These are phyloP conservation scores for Mucor mucedo DNA, from an alignment of 371 early-diverging fungal species.

Conservation along the genomic window DNA sequence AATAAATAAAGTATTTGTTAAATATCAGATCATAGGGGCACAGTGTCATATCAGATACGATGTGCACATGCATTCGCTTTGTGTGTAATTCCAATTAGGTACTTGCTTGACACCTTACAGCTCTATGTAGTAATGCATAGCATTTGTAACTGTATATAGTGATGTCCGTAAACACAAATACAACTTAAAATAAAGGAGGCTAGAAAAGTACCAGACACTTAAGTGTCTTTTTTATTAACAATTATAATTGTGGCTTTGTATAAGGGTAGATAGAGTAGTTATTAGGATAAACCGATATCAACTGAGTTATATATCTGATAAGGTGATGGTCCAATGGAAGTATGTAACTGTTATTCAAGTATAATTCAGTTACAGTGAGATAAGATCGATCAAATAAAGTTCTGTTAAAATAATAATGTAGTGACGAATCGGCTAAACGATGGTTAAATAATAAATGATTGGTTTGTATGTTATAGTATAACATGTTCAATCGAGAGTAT, in stretches of 20 bases:
- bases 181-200: slow-evolving; percentile 3
- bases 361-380: too few relatives aligned
- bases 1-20: slow-evolving; percentile 15
- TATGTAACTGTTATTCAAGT: too few relatives aligned
- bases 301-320: too few relatives aligned
- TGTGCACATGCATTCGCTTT: slow-evolving; percentile 14
- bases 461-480: too few relatives aligned
- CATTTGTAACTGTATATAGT: slow-evolving; percentile 7
- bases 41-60: slow-evolving; percentile 10
- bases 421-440: too few relatives aligned
- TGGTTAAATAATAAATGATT: too few relatives aligned
- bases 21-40: slow-evolving; percentile 10
- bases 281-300: too few relatives aligned
- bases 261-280: too few relatives aligned
- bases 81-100: slow-evolving; percentile 14
- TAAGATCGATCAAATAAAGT: too few relatives aligned
- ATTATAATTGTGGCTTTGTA: neutral
- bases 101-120: slow-evolving; percentile 14
- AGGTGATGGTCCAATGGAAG: too few relatives aligned
- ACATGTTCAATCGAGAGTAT: too few relatives aligned
- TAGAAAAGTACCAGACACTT: slow-evolving; percentile 1
- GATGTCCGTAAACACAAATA: slow-evolving; percentile 9
- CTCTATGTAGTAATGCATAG: slow-evolving; percentile 13
- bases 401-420: too few relatives aligned
- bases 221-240: slow-evolving; percentile 5